A percentile compares a stretch with the other conserved stretches of the same genome.
These are phyloP conservation scores for Mycena maculata DNA, from an alignment of 768 basidiomycete genomes.

Conservation along the genomic window DNA sequence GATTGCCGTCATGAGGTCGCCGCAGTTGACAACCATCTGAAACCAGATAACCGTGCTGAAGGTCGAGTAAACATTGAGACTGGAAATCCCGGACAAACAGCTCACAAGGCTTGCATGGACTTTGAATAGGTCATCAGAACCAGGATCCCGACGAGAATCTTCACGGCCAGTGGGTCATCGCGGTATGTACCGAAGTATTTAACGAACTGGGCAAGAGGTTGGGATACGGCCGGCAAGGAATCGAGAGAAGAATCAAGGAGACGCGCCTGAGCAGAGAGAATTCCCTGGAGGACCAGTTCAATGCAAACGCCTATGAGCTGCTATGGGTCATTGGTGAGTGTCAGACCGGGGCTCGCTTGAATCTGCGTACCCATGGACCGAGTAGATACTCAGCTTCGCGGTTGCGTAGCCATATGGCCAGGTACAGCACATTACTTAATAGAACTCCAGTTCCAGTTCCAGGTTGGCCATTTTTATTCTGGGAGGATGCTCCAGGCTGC, in stretches of 20 bases:
- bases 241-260: background rate
- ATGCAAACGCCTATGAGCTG: slow-evolving; percentile 21
- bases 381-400: background rate
- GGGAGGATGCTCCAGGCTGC: too few relatives aligned
- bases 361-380: background rate
- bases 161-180: background rate
- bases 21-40: background rate
- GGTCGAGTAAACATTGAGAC: background rate
- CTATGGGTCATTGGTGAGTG: background rate
- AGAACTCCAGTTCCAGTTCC: too few relatives aligned
- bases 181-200: slow-evolving; percentile 8
- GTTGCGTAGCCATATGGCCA: too few relatives aligned
- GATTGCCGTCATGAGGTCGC: background rate
- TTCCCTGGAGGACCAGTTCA: slow-evolving; percentile 11
- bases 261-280: slow-evolving; percentile 12
- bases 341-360: background rate
- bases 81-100: background rate
- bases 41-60: background rate
- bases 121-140: background rate
- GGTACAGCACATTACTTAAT: too few relatives aligned
- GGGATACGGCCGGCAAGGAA: background rate
- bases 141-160: background rate
- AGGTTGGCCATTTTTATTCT: too few relatives aligned
- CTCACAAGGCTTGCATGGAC: slow-evolving; percentile 1
- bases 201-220: background rate